Evolutionary conservation across 257 asterid genomes (phyloP).

Genomic region (Thymus mandschuricus): DNA sequence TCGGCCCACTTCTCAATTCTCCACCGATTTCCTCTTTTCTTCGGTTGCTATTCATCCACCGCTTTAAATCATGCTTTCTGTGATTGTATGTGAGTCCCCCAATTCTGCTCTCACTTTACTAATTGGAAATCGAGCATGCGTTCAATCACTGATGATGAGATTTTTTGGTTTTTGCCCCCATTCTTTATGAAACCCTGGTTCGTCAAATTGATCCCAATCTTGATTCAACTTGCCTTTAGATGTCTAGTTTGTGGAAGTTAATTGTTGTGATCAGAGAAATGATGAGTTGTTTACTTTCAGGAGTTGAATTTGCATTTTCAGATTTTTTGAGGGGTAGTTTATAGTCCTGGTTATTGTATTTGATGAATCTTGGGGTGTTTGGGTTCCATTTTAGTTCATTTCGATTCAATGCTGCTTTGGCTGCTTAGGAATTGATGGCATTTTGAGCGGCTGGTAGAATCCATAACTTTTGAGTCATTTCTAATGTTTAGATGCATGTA

Average conservation of each 20-base stretch:
- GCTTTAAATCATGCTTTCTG: slow-evolving; percentile 19
- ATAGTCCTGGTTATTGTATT: background rate
- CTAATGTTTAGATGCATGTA: background rate
- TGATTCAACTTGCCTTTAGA: slow-evolving; percentile 12
- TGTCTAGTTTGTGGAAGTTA: slow-evolving; percentile 5
- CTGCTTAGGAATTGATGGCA: slow-evolving; percentile 1
- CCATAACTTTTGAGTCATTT: background rate
- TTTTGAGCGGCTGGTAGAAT: background rate
- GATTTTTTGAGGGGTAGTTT: slow-evolving; percentile 16
- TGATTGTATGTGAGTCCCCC: slow-evolving; percentile 25
- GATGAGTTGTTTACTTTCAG: background rate
- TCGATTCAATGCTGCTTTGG: slow-evolving; percentile 23
- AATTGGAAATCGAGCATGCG: slow-evolving; percentile 14
- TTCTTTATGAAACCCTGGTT: slow-evolving; percentile 23
- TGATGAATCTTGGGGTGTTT: background rate
- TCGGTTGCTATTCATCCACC: slow-evolving; percentile 23
- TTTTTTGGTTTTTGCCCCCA: slow-evolving; percentile 1
- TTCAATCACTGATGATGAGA: background rate
- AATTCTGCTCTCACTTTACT: slow-evolving; percentile 22
- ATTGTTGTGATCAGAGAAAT: slow-evolving; percentile 2
- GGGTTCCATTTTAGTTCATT: background rate
- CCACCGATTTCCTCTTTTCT: slow-evolving; percentile 16
- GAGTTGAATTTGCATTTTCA: slow-evolving; percentile 16
- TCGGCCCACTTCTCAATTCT: slow-evolving; percentile 16
- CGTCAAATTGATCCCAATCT: slow-evolving; percentile 17